Conservation (phyloP, 768 basidiomycete genomes). For the Termitomyces sp. region DNA sequence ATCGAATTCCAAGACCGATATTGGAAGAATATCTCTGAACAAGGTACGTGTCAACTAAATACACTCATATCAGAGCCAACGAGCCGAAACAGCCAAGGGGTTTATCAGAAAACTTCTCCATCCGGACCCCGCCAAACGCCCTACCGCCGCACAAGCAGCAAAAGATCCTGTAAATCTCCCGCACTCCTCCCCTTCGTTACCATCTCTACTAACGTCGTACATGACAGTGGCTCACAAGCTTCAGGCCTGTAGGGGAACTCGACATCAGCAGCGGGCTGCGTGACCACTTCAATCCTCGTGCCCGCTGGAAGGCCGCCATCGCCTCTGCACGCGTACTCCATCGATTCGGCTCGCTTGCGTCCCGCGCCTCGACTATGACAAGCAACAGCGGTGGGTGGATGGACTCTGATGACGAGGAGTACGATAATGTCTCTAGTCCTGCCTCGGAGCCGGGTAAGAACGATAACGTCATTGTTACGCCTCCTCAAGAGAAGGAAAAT, state of each 20-base stretch:
- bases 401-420: slow-evolving; percentile 26
- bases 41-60: slow-evolving; percentile 41
- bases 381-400: slow-evolving; percentile 26
- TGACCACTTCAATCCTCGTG: slow-evolving; percentile 75
- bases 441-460: slow-evolving; percentile 28
- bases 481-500: slow-evolving; percentile 20
- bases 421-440: slow-evolving; percentile 7
- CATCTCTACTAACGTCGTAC: neutral
- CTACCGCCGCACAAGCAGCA: slow-evolving; percentile 69
- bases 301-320: slow-evolving; percentile 72
- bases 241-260: slow-evolving; percentile 60
- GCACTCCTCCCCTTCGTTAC: neutral
- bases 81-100: slow-evolving; percentile 57
- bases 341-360: slow-evolving; percentile 26
- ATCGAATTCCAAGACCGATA: slow-evolving; percentile 92
- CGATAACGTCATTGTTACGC: slow-evolving; percentile 34
- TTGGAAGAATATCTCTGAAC: slow-evolving; percentile 83
- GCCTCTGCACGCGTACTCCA: slow-evolving; percentile 37
- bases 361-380: slow-evolving; percentile 19
- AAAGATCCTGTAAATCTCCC: slow-evolving; percentile 48
- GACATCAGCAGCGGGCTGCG: slow-evolving; percentile 72
- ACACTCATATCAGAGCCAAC: neutral
- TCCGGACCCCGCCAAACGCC: slow-evolving; percentile 65
- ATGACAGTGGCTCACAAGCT: slow-evolving; percentile 66
- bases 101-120: slow-evolving; percentile 74